These are phyloP conservation scores for Dactylellina cionopaga DNA, from an alignment of 2,329 filamentous ascomycete genomes.

Conservation along the genomic window DNA sequence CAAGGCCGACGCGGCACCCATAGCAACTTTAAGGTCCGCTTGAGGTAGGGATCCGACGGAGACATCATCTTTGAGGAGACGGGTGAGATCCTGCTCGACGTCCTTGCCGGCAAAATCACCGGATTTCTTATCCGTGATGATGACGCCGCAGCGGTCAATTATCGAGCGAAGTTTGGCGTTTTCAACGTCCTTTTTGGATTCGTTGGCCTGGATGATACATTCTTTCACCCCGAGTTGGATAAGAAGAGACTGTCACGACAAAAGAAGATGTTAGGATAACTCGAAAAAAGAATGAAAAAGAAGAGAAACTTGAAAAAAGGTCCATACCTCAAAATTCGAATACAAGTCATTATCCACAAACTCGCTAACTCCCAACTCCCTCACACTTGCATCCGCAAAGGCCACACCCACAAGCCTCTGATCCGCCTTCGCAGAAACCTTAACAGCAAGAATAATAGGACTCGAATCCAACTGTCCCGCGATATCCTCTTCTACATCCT, in stretches of 20 bases:
- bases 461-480: constrained; percentile 86
- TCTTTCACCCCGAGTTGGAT: constrained; percentile 97
- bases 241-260: constrained; percentile 68
- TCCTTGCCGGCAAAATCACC: constrained; percentile 87
- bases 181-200: constrained; percentile 84
- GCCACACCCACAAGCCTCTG: constrained; percentile 90
- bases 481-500: constrained; percentile 95
- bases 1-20: constrained; percentile 90
- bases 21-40: constrained; percentile 91
- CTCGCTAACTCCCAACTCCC: constrained; percentile 94
- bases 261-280: neutral
- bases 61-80: constrained; percentile 86
- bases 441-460: constrained; percentile 94
- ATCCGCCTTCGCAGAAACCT: constrained; percentile 89
- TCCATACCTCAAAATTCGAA: constrained; percentile 85
- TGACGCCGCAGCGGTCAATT: constrained; percentile 89
- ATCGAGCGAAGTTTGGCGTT: constrained; percentile 86
- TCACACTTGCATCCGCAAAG: constrained; percentile 95
- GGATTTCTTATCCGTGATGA: constrained; percentile 80
- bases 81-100: constrained; percentile 91
- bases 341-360: constrained; percentile 99
- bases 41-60: constrained; percentile 81
- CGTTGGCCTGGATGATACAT: constrained; percentile 84
- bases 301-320: neutral
- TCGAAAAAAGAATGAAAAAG: neutral